These are phyloP conservation scores for Lophiotrema nucula DNA, from an alignment of 495 filamentous ascomycete species.

Conservation along the genomic window DNA sequence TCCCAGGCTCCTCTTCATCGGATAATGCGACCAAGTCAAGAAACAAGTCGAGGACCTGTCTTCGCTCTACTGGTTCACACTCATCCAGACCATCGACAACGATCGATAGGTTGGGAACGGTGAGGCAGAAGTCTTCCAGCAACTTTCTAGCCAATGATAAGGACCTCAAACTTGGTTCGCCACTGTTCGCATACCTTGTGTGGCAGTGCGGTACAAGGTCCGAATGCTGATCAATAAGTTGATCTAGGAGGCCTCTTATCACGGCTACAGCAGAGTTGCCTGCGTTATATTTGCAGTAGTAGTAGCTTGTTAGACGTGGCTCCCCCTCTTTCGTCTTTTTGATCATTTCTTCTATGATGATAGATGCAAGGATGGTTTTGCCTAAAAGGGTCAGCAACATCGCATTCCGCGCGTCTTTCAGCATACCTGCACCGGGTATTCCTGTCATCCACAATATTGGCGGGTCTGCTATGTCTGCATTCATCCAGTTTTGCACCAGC, in stretches of 20 bases:
- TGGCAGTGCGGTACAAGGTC: conserved; percentile 10
- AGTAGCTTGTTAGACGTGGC: conserved; percentile 2
- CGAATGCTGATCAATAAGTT: conserved; percentile 9
- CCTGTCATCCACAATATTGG: conserved; percentile 14
- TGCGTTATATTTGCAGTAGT: conserved; percentile 28
- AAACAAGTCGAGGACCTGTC: conserved; percentile 3
- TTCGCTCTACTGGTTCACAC: conserved; percentile 10
- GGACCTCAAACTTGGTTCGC: conserved; percentile 3
- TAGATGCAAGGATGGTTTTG: conserved; percentile 34
- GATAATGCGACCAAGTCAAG: conserved; percentile 21
- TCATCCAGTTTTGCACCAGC: conserved; percentile 4
- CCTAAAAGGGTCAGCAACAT: conserved; percentile 7
- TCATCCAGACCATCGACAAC: conserved; percentile 29
- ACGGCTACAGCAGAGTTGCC: conserved; percentile 13
- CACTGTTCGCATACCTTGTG: conserved; percentile 19
- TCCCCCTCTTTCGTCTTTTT: conserved; percentile 11
- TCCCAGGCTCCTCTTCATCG: conserved; percentile 34
- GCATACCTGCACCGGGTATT: conserved; percentile 29
- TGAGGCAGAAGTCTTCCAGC: conserved; percentile 11
- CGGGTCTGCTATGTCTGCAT: not conserved
- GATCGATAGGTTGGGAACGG: not conserved
- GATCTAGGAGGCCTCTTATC: conserved; percentile 8
- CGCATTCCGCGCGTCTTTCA: too few relatives aligned
- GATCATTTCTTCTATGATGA: conserved; percentile 18
- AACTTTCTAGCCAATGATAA: conserved; percentile 8